Evolutionary conservation across 2,329 filamentous ascomycete species (phyloP).

Genomic region (Pseudogymnoascus sp.): DNA sequence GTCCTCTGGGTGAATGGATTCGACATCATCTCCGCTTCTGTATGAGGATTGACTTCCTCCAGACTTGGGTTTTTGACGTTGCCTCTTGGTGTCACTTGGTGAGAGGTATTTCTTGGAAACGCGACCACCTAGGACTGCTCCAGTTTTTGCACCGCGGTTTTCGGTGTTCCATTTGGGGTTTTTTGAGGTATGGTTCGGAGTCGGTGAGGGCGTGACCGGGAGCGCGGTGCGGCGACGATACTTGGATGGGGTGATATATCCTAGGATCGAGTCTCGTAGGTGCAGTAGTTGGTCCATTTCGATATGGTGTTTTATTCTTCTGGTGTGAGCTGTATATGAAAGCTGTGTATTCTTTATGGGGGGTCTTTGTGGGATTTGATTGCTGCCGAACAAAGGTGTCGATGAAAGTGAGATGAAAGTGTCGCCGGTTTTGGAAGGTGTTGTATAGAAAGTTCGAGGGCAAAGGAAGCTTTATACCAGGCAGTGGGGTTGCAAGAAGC

Average conservation of each 20-base stretch:
- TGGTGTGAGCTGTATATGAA: neutral
- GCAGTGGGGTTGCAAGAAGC: neutral
- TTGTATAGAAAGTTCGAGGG: neutral
- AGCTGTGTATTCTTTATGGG: neutral
- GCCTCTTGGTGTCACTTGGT: constrained; percentile 15
- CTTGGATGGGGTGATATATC: constrained; percentile 22
- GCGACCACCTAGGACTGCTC: constrained; percentile 11
- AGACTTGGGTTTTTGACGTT: neutral
- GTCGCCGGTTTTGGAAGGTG: neutral
- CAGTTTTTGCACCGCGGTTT: constrained; percentile 8
- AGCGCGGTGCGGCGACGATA: constrained; percentile 25
- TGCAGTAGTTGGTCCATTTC: constrained; percentile 17
- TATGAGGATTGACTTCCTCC: neutral
- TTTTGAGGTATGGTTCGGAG: constrained; percentile 11
- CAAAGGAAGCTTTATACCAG: constrained; percentile 1
- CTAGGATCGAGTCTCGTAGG: constrained; percentile 22
- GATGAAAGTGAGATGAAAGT: neutral
- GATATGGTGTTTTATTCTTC: neutral
- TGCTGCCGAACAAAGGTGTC: neutral
- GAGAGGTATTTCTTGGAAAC: constrained; percentile 16
- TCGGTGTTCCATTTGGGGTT: neutral
- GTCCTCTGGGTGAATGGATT: neutral
- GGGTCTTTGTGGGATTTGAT: neutral
- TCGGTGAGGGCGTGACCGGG: neutral
- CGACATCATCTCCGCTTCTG: constrained; percentile 10